Percentiles rank a stretch among this genome's conserved stretches.
These are phyloP conservation scores for Hymenoscyphus fructigenus DNA, from an alignment of 2,329 filamentous ascomycete species.

Conservation along the genomic window DNA sequence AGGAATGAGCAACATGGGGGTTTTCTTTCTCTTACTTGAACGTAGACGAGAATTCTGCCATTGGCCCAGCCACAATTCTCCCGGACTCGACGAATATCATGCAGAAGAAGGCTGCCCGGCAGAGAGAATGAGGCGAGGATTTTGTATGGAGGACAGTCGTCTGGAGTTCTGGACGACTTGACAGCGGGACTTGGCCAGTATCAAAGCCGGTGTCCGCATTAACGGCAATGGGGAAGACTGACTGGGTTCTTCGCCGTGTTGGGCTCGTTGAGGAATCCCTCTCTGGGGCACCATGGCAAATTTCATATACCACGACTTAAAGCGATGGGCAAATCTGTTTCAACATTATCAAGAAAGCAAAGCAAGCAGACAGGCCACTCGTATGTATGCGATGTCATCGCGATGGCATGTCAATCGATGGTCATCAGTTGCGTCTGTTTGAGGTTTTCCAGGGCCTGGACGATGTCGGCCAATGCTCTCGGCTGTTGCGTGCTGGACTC, in stretches of 20 bases:
- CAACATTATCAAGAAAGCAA: not conserved
- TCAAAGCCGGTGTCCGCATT: not conserved
- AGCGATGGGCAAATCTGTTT: conserved; percentile 1
- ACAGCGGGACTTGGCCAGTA: not conserved
- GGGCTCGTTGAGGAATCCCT: not conserved
- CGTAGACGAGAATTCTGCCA: not conserved
- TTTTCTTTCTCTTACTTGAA: not conserved
- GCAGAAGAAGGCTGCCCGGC: not conserved
- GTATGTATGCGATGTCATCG: not conserved
- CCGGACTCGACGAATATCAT: conserved; percentile 4
- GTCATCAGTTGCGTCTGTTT: not conserved
- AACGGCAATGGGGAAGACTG: not conserved
- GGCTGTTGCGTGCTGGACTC: not conserved
- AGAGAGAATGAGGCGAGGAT: not conserved
- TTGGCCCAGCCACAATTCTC: conserved; percentile 3
- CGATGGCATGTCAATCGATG: not conserved
- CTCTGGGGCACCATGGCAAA: not conserved
- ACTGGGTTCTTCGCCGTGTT: not conserved
- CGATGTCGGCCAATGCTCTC: not conserved
- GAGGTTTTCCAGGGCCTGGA: not conserved
- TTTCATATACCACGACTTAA: not conserved
- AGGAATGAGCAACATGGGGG: not conserved
- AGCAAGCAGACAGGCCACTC: not conserved
- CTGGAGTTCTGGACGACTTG: not conserved
- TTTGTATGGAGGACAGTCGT: conserved; percentile 1